These are phyloP conservation scores for Didymella glomerata DNA, from an alignment of 2,329 filamentous ascomycete species.

Conservation along the genomic window DNA sequence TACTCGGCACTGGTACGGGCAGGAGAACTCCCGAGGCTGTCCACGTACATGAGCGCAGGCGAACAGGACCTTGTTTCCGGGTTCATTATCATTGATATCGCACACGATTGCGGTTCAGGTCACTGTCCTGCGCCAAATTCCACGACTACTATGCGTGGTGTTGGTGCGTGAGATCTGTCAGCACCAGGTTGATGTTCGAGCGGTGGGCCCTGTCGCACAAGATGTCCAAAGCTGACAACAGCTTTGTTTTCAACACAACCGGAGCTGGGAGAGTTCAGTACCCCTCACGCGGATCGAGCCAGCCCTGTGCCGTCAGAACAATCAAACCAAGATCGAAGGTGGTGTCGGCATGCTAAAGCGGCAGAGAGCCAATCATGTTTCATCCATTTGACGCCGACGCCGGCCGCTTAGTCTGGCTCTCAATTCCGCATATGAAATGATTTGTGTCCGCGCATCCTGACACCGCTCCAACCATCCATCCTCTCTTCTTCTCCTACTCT, in stretches of 20 bases:
- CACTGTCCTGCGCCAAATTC: neutral
- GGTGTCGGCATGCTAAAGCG: slow-evolving; percentile 26
- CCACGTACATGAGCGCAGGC: slow-evolving; percentile 4
- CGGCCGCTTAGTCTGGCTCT: slow-evolving; percentile 29
- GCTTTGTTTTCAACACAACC: slow-evolving; percentile 11
- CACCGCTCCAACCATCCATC: slow-evolving; percentile 24
- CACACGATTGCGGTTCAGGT: neutral
- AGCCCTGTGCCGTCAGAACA: slow-evolving; percentile 25
- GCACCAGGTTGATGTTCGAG: slow-evolving; percentile 7
- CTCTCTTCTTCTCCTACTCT: slow-evolving; percentile 4
- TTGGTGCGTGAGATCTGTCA: slow-evolving; percentile 1
- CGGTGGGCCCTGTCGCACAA: slow-evolving; percentile 9
- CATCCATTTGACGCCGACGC: slow-evolving; percentile 37
- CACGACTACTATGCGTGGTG: neutral
- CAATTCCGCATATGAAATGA: slow-evolving; percentile 36
- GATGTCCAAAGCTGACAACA: slow-evolving; percentile 8
- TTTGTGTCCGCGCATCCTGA: slow-evolving; percentile 30
- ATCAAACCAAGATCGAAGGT: slow-evolving; percentile 29
- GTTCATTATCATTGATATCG: neutral
- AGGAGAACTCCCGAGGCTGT: slow-evolving; percentile 5
- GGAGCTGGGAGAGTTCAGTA: slow-evolving; percentile 10
- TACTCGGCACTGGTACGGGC: slow-evolving; percentile 2
- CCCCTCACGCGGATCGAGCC: slow-evolving; percentile 25
- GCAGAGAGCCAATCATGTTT: slow-evolving; percentile 34
- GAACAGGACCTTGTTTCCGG: slow-evolving; percentile 8